Conservation (phyloP, 2,329 filamentous ascomycete species). For the Penicillium polonicum region DNA sequence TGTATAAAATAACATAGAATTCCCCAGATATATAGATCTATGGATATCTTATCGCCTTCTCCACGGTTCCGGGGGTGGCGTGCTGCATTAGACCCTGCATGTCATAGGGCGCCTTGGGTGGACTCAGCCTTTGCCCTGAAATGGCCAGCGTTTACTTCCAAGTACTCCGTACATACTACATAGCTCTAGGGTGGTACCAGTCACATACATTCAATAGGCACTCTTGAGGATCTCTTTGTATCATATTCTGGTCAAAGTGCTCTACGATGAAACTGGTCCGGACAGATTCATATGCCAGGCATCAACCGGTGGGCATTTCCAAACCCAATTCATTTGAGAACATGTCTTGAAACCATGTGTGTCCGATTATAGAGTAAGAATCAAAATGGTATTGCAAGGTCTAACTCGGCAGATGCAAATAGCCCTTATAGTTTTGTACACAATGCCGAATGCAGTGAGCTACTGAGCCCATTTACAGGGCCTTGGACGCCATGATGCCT, state of each 20-base stretch:
- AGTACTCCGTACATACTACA: neutral
- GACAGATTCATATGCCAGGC: neutral
- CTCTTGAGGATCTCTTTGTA: neutral
- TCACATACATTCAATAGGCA: neutral
- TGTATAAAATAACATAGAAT: neutral
- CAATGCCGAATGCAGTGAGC: slow-evolving; percentile 35
- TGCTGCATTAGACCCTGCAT: slow-evolving; percentile 15
- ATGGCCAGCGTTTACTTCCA: neutral
- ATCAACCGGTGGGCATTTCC: neutral
- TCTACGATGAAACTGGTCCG: slow-evolving; percentile 1
- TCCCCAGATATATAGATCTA: neutral
- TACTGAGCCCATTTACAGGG: slow-evolving; percentile 38
- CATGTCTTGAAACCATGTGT: neutral
- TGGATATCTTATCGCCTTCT: slow-evolving; percentile 11
- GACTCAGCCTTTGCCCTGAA: neutral
- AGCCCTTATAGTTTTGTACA: slow-evolving; percentile 43
- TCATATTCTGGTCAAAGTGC: slow-evolving; percentile 1
- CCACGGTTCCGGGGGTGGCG: slow-evolving; percentile 16
- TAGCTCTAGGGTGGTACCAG: neutral
- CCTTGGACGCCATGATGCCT: slow-evolving; percentile 44
- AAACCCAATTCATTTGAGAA: neutral
- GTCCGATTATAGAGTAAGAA: slow-evolving; percentile 11
- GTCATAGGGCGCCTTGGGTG: neutral
- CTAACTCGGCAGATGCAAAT: slow-evolving; percentile 39
- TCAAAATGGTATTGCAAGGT: slow-evolving; percentile 39